Conservation (phyloP, 441 rosid genomes). For the Adansonia grandidieri region DNA sequence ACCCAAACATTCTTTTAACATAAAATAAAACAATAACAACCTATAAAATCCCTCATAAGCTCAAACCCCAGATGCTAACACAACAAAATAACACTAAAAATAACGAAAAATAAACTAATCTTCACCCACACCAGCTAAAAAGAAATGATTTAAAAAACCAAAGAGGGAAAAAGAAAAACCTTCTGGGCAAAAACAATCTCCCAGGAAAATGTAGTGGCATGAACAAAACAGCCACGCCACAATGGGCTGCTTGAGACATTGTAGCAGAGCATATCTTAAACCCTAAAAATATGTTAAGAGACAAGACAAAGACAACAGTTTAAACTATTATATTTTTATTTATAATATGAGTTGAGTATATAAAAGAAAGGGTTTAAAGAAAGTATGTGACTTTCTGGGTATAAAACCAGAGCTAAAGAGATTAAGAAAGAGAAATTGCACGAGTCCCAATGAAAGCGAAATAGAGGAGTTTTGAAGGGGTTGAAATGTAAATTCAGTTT, state of each 20-base stretch:
- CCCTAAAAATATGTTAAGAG: constrained; percentile 32
- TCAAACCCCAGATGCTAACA: constrained; percentile 14
- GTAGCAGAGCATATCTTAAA: constrained; percentile 34
- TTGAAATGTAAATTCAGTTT: not conserved
- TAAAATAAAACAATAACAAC: constrained; percentile 3
- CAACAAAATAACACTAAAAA: not conserved
- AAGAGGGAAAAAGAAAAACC: constrained; percentile 29
- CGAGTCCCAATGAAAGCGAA: constrained; percentile 32
- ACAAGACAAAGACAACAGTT: not conserved
- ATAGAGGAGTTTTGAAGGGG: constrained; percentile 13
- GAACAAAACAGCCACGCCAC: constrained; percentile 30
- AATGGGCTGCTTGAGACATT: constrained; percentile 26
- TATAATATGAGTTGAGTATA: not conserved
- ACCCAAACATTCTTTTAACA: not conserved
- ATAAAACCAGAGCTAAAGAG: not conserved
- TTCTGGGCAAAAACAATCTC: constrained; percentile 29
- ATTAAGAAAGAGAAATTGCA: constrained; percentile 23
- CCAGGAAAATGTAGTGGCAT: constrained; percentile 22
- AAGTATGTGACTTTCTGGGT: constrained; percentile 21
- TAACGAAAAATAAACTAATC: not conserved
- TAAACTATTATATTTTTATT: not conserved
- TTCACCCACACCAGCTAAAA: constrained; percentile 5
- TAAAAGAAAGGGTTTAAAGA: not conserved
- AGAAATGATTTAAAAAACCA: not conserved
- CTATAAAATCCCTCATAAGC: constrained; percentile 11